A percentile compares a stretch with the other conserved stretches of the same genome.
Evolutionary conservation across 805 yeast genomes (phyloP).

Genomic region (Candida michaelii): DNA sequence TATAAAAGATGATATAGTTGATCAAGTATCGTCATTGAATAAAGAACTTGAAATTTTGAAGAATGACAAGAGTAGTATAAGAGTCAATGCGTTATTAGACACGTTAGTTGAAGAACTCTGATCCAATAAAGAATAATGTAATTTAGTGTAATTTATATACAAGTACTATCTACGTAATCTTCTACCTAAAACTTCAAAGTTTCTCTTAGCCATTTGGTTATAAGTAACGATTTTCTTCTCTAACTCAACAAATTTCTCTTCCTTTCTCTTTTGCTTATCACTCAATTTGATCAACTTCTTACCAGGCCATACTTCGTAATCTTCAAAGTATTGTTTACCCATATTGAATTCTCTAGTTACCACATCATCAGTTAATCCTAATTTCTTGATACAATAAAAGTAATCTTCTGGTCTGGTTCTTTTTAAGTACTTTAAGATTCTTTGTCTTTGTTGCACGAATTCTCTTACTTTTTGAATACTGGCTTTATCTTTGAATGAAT

Average conservation of each 20-base stretch:
- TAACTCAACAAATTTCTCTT: slow-evolving; percentile 29
- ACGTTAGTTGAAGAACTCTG: slow-evolving; percentile 14
- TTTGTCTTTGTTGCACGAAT: slow-evolving; percentile 87
- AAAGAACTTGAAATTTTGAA: slow-evolving; percentile 21
- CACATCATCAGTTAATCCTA: slow-evolving; percentile 82
- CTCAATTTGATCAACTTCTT: slow-evolving; percentile 55
- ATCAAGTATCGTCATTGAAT: slow-evolving; percentile 21
- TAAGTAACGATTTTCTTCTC: slow-evolving; percentile 41
- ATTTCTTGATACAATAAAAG: slow-evolving; percentile 79
- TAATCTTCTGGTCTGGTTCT: slow-evolving; percentile 77
- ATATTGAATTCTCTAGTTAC: slow-evolving; percentile 78
- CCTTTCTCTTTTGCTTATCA: slow-evolving; percentile 33
- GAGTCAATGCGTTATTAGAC: slow-evolving; percentile 25
- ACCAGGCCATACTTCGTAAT: slow-evolving; percentile 76
- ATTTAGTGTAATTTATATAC: not conserved
- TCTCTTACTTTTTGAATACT: slow-evolving; percentile 73
- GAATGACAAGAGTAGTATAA: slow-evolving; percentile 19
- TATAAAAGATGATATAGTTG: slow-evolving; percentile 21
- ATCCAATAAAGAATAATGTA: not conserved
- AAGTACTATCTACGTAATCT: not conserved
- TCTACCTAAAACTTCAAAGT: slow-evolving; percentile 21
- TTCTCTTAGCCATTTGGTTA: slow-evolving; percentile 38
- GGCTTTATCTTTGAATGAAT: slow-evolving; percentile 69
- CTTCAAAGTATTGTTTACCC: slow-evolving; percentile 76
- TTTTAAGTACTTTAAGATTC: slow-evolving; percentile 77